Base-by-base conservation (phyloP, 257 asterid species). In the Nicotiana tomentosiformis region DNA sequence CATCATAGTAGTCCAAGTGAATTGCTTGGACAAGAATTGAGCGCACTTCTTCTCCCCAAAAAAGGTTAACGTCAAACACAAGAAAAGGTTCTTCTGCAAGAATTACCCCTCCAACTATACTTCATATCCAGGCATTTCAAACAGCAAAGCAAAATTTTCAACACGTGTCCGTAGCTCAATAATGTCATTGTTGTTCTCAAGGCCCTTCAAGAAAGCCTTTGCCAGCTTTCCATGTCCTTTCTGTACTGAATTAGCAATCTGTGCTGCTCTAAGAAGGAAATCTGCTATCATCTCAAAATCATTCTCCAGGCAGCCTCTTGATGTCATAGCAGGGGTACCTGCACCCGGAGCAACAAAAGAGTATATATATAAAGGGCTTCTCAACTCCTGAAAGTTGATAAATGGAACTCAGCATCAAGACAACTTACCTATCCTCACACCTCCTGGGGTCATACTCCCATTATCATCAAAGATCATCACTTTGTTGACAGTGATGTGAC, bases 321-420 rank as follows among this genome's bases (percentile, higher is more conserved):
- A 82, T 32, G 98, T 93, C 97, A 92, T 92, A 84, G 98, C 97
- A 85, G 98, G 93, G 77, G 97, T 93, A 74, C 97, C 95, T 95
- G 87, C 53, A 60, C 26, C 77, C 65, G 66, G 14, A 70, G 10
- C 10, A 57, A 67, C 49, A 57, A 43, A 18, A 17, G 64, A 17
- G 35, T 32, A 18, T 83, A 56, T 32, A n/a, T 35, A 20, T 23
- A 62, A 32, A 4, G 18, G 7, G 39, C 55, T 39, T 84, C 23
- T 65, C n/a, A 23, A 67, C 56, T 11, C 53, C 66, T 57, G 26
- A 57, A 57, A 18, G 26, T 57, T 18, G 5, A 57, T 7, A 18
- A 16, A 57, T 18, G 26, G 9, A 57, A 16, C 64, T 57, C 64
- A 55, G 60, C 64, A 57, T 2, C 23, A 18, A 57, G 0, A 18